phyloP scores from a whole-genome alignment of 768 basidiomycete species.

The Calocera viscosa region DNA sequence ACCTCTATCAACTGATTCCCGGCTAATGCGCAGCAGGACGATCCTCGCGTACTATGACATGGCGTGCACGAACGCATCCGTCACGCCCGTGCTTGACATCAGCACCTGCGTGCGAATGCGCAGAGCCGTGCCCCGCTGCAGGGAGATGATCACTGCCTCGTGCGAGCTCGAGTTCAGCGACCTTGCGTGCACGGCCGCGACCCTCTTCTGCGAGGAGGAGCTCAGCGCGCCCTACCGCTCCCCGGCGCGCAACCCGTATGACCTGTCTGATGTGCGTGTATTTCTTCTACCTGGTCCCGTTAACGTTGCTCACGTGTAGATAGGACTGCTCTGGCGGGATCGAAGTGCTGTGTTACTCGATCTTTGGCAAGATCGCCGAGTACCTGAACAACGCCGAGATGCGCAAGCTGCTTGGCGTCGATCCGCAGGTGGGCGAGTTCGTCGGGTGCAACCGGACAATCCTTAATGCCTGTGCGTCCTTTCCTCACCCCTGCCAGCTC shows the following conservation, averaged over 20 bases:
- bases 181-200: conserved; percentile 11
- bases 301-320: background rate
- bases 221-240: background rate
- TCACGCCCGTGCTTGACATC: conserved; percentile 33
- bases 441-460: conserved; percentile 45
- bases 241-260: background rate
- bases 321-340: conserved; percentile 50
- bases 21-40: conserved; percentile 22
- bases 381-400: conserved; percentile 52
- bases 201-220: conserved; percentile 11
- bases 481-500: conserved; percentile 50
- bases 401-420: conserved; percentile 48
- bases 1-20: conserved; percentile 7
- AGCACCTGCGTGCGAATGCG: conserved; percentile 12
- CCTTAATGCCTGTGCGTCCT: conserved; percentile 26
- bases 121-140: conserved; percentile 45
- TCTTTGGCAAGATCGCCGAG: conserved; percentile 33
- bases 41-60: conserved; percentile 39
- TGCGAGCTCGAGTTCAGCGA: conserved; percentile 9
- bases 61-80: conserved; percentile 41
- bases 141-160: conserved; percentile 36
- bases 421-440: conserved; percentile 38
- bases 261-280: background rate
- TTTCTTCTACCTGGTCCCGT: background rate
- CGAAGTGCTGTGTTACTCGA: conserved; percentile 38